phyloP scores from a whole-genome alignment of 306 rosid species.

The Canavalia gladiata region DNA sequence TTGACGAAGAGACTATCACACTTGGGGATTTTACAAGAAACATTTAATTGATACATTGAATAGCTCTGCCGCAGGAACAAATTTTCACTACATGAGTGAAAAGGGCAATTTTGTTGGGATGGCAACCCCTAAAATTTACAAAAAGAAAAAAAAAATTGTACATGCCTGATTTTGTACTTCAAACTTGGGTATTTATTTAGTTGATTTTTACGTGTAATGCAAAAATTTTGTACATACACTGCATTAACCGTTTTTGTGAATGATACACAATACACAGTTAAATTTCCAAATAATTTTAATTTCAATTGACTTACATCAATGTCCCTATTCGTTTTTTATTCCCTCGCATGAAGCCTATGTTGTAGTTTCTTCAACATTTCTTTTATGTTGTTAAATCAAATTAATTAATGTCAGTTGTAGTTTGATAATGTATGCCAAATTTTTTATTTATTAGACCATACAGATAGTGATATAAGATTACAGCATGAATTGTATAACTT shows the following conservation, averaged over 20 bases:
- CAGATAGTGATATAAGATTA: background rate
- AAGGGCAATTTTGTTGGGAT: conserved; percentile 2
- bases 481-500: conserved; percentile 2
- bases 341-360: conserved; percentile 1
- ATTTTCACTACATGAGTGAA: background rate
- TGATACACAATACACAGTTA: background rate
- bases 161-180: background rate
- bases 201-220: background rate
- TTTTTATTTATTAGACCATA: background rate
- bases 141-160: background rate
- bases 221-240: background rate
- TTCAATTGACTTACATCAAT: conserved; percentile 11
- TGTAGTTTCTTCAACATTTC: conserved; percentile 7
- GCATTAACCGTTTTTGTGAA: background rate
- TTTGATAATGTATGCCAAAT: background rate
- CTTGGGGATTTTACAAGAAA: background rate
- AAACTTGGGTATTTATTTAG: background rate
- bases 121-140: background rate
- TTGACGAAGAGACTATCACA: background rate
- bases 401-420: conserved; percentile 10
- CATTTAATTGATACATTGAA: conserved; percentile 11
- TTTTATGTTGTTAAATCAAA: background rate
- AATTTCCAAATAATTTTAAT: background rate
- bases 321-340: background rate
- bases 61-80: background rate